A percentile compares a stretch with the other conserved stretches of the same genome.
phyloP scores from a whole-genome alignment of 768 basidiomycete genomes.

The Amanita brunnescens region DNA sequence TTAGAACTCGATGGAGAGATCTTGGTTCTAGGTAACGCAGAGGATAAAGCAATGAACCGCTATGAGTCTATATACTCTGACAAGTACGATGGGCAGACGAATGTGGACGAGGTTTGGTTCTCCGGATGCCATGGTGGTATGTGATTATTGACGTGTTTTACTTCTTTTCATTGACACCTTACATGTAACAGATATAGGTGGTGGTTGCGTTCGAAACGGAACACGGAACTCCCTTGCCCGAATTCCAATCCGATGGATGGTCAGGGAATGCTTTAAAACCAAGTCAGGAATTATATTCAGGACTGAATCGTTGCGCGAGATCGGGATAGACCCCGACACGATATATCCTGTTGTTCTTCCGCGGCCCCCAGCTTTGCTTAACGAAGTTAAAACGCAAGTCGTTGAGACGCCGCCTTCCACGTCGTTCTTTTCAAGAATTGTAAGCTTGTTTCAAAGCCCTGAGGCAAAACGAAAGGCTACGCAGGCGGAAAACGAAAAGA shows the following conservation, averaged over 20 bases:
- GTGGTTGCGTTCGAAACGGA: constrained; percentile 42
- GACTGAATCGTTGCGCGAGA: constrained; percentile 30
- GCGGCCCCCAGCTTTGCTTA: constrained; percentile 27
- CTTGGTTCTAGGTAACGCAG: constrained; percentile 13
- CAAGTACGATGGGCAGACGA: constrained; percentile 14
- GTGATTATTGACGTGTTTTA: constrained; percentile 4
- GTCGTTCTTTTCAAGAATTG: constrained; percentile 17
- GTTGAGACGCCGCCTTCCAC: constrained; percentile 19
- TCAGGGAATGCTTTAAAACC: constrained; percentile 57
- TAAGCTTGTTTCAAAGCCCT: constrained; percentile 14
- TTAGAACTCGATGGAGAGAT: background rate
- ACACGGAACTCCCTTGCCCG: constrained; percentile 40
- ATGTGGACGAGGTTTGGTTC: constrained; percentile 66
- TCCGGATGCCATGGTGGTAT: constrained; percentile 42
- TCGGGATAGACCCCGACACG: constrained; percentile 41
- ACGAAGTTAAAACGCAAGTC: constrained; percentile 7
- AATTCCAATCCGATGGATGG: constrained; percentile 61
- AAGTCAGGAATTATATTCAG: constrained; percentile 57
- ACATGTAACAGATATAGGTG: constrained; percentile 38
- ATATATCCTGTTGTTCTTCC: constrained; percentile 34
- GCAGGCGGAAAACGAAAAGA: constrained; percentile 7
- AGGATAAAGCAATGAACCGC: constrained; percentile 19
- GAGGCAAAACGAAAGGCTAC: constrained; percentile 10
- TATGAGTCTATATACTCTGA: constrained; percentile 26
- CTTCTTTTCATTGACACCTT: background rate